Conservation (phyloP, 257 asterid genomes). For the Fraxinus quadrangulata region DNA sequence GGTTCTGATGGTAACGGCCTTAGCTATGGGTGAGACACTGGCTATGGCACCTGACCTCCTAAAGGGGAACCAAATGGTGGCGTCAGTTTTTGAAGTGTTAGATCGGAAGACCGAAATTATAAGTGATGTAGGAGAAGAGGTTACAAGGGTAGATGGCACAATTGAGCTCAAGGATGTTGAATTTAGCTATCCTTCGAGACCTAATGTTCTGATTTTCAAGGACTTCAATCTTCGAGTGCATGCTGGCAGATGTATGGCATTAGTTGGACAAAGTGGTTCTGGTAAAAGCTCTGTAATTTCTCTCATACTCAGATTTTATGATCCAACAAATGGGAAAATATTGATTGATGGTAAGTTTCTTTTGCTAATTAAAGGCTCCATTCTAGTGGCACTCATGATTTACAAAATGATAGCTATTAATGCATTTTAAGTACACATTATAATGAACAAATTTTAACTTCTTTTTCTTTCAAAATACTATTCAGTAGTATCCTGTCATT, state of each 20-base stretch:
- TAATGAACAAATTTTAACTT: neutral
- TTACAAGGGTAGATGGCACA: conserved; percentile 60
- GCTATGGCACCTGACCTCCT: conserved; percentile 98
- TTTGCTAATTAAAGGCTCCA: neutral
- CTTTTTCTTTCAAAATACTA: neutral
- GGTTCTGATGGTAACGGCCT: conserved; percentile 87
- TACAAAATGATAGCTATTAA: too few species aligned
- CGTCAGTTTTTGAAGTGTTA: conserved; percentile 79
- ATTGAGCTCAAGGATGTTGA: conserved; percentile 80
- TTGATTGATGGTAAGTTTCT: conserved; percentile 71
- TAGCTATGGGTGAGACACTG: conserved; percentile 94
- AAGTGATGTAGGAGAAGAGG: conserved; percentile 76
- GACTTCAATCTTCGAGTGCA: conserved; percentile 77
- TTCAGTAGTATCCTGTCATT: neutral
- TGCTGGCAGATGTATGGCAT: conserved; percentile 82
- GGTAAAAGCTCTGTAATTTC: conserved; percentile 94
- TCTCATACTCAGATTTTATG: conserved; percentile 83
- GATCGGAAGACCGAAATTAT: conserved; percentile 73
- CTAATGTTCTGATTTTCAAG: conserved; percentile 74
- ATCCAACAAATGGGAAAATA: conserved; percentile 76
- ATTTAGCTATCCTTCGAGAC: conserved; percentile 91
- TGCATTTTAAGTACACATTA: too few species aligned
- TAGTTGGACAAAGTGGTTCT: conserved; percentile 96
- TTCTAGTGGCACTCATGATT: neutral
- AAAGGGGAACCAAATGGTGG: conserved; percentile 90